Evolutionary conservation across 108 stramenopile genomes (phyloP).

Genomic region (Phaeodactylum tricornutum): DNA sequence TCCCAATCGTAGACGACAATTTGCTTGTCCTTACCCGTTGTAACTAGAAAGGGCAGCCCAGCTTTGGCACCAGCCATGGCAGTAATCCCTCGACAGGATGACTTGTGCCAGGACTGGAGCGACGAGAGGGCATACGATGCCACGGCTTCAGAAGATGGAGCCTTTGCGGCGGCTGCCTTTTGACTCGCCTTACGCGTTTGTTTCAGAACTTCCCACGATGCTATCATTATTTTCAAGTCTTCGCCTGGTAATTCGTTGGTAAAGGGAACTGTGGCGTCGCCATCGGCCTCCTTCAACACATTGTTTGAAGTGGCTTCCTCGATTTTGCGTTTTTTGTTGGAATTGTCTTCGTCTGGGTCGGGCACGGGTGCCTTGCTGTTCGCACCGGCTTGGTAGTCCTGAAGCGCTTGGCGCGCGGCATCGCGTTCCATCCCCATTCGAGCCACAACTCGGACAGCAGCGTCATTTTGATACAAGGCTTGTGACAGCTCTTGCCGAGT

Average conservation of each 20-base stretch:
- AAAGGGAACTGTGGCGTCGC: constrained; percentile 1
- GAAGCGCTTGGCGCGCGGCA: constrained; percentile 50
- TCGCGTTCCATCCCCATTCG: constrained; percentile 84
- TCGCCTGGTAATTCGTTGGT: constrained; percentile 31
- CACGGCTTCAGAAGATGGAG: constrained; percentile 25
- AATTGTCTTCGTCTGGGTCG: background rate
- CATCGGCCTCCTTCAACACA: background rate
- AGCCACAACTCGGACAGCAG: constrained; percentile 89
- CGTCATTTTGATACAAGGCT: constrained; percentile 95
- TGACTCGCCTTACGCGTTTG: constrained; percentile 30
- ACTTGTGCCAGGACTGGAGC: constrained; percentile 43
- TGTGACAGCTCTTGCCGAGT: constrained; percentile 78
- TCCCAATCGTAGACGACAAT: constrained; percentile 46
- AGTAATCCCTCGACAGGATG: constrained; percentile 33
- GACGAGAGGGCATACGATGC: constrained; percentile 7
- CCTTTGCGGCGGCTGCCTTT: constrained; percentile 18
- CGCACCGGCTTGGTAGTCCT: constrained; percentile 28
- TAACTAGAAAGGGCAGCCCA: constrained; percentile 23
- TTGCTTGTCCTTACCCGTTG: constrained; percentile 66
- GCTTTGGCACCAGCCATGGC: constrained; percentile 7
- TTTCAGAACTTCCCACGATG: constrained; percentile 41
- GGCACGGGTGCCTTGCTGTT: constrained; percentile 1
- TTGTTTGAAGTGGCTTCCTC: background rate
- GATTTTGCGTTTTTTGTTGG: background rate
- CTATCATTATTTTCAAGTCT: constrained; percentile 33